Conservation (phyloP, 306 rosid genomes). For the Dryas alaskensis region DNA sequence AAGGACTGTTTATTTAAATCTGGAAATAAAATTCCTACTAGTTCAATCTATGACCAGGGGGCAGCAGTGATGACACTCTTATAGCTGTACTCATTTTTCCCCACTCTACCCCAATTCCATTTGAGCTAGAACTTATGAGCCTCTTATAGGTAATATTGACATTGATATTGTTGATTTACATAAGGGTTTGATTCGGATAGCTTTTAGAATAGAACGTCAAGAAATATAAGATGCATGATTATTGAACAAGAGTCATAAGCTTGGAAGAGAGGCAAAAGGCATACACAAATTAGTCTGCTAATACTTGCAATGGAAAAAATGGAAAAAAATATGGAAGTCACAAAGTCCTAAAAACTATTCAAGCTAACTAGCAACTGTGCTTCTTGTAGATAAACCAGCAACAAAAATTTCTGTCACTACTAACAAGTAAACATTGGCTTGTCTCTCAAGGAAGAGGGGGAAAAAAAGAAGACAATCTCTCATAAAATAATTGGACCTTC, state of each 20-base stretch:
- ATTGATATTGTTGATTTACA: not conserved
- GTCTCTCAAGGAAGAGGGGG: not conserved
- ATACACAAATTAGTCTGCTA: not conserved
- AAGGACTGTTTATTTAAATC: not conserved
- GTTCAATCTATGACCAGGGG: too few relatives aligned
- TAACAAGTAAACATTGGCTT: not conserved
- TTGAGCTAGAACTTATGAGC: not conserved
- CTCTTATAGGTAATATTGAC: not conserved
- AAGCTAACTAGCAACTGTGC: not conserved
- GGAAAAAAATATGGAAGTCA: not conserved
- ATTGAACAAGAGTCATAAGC: not conserved
- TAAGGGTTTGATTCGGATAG: too few relatives aligned
- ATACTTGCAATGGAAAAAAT: not conserved
- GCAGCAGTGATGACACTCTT: not conserved
- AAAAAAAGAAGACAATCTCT: not conserved
- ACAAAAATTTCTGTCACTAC: not conserved
- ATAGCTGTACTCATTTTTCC: not conserved
- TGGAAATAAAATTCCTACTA: not conserved
- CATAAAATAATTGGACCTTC: not conserved
- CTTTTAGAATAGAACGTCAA: not conserved
- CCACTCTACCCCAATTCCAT: not conserved
- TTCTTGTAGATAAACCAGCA: not conserved
- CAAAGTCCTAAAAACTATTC: not conserved
- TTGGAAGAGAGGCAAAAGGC: not conserved
- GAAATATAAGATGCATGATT: not conserved